Evolutionary conservation across 2,329 filamentous ascomycete species (phyloP), one percentile per base, ranked within the genome.

Genomic region (Alternaria gansuensis): DNA sequence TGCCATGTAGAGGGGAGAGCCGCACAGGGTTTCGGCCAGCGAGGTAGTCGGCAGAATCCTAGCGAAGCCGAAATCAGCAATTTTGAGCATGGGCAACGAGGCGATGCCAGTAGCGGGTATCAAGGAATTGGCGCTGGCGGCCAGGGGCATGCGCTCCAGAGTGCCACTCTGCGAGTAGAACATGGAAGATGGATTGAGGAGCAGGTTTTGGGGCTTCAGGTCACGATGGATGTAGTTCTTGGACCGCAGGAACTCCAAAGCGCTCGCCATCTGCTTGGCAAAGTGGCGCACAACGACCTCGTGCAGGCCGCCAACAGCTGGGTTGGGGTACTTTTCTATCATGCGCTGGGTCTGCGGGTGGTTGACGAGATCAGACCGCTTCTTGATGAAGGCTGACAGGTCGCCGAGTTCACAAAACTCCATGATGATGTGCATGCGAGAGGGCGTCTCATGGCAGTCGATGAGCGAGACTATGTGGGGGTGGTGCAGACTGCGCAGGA

Each of bases 11-110:
- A 99, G 82, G 9, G 95, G 95, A 11, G 95, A 98, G 17, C 95
- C 95, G 77, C 95, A 99, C 0, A 99, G 86, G 0, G 95, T 99
- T 77, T 99, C 95, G 10, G 95, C 95, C 63, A 99, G 84, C 5
- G 93, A 94, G 0, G 94, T 96, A 7, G 91, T 88, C 2, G 95
- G 94, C 48, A 99, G 82, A 54, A 96, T 92, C 55, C 95, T 88
- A 55, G 95, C 95, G 75, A 99, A 99, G n/a, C 95, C 95, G 74
- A 99, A 99, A 80, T 99, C 95, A 57, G 95, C 95, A 69, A 99
- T 89, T 81, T 99, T 99, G 60, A 99, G 86, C 90, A 98, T 96
- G 4, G 95, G 95, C 40, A 99, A 80, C 17, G 93, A 95, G 52
- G 87, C 84, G 29, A 99, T 82, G 7, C 95, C 95, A 26, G 89